Conservation (phyloP, 1,139 yeast genomes). For the Zhuliangozyma blackwelliae region DNA sequence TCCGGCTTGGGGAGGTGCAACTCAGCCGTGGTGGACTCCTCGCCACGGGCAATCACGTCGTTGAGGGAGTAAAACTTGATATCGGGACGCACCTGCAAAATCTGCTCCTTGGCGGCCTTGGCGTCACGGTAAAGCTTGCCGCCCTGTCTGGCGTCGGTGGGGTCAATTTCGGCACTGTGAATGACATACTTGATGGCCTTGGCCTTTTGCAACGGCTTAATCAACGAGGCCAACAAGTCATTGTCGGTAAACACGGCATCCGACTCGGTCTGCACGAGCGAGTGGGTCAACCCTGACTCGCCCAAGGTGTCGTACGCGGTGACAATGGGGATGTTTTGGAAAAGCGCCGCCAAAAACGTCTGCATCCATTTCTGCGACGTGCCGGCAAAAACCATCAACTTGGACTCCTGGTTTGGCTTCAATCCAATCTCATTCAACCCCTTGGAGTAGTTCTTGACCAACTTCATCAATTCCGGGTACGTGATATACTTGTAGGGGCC, state of each 20-base stretch:
- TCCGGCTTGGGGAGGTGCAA: conserved; percentile 57
- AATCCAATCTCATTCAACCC: conserved; percentile 80
- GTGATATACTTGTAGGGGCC: conserved; percentile 66
- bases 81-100: conserved; percentile 71
- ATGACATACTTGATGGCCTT: conserved; percentile 61
- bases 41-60: conserved; percentile 67
- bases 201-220: conserved; percentile 70
- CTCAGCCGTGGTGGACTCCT: conserved; percentile 28
- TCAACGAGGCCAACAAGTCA: conserved; percentile 57
- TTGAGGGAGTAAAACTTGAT: conserved; percentile 60
- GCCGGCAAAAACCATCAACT: conserved; percentile 78
- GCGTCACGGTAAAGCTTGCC: conserved; percentile 60
- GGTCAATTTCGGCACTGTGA: conserved; percentile 60
- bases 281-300: conserved; percentile 84
- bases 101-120: conserved; percentile 49
- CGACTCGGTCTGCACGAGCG: conserved; percentile 77
- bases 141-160: conserved; percentile 57
- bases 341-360: conserved; percentile 69
- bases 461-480: conserved; percentile 51
- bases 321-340: conserved; percentile 81
- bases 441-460: conserved; percentile 57
- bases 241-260: conserved; percentile 82
- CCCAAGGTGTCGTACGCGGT: conserved; percentile 98
- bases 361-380: conserved; percentile 91
- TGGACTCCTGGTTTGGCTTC: conserved; percentile 54